Percentiles rank a stretch among this genome's conserved stretches.
Evolutionary conservation across 2,329 filamentous ascomycete species (phyloP).

Genomic region (Sarocladium kiliense): DNA sequence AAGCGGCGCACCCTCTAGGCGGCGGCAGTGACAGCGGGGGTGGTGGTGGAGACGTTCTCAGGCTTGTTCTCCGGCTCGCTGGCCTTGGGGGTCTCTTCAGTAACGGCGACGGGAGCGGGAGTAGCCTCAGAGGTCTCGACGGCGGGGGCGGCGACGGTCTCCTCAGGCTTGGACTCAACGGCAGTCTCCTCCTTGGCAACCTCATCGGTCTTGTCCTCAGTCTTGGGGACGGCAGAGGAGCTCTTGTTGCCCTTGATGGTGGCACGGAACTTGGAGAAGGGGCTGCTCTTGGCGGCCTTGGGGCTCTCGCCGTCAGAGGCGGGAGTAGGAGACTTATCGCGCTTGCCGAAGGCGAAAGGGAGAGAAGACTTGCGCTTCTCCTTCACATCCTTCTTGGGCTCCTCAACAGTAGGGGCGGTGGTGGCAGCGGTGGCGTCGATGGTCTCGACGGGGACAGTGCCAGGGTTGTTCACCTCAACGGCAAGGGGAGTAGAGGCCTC

Average conservation of each 20-base stretch:
- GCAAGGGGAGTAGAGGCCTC: constrained; percentile 52
- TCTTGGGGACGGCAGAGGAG: constrained; percentile 30
- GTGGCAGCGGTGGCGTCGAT: constrained; percentile 34
- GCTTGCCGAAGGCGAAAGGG: constrained; percentile 73
- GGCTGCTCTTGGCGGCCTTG: constrained; percentile 40
- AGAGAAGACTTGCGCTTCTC: constrained; percentile 79
- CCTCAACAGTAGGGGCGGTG: constrained; percentile 42
- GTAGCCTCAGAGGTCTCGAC: constrained; percentile 19
- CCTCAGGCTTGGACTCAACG: constrained; percentile 20
- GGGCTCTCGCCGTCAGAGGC: constrained; percentile 51
- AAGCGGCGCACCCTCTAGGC: constrained; percentile 35
- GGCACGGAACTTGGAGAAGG: constrained; percentile 57
- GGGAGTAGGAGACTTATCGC: constrained; percentile 55
- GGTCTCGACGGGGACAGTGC: constrained; percentile 41
- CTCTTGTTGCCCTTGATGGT: constrained; percentile 45
- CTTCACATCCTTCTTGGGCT: constrained; percentile 58
- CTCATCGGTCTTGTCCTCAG: constrained; percentile 23
- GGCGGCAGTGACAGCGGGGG: constrained; percentile 45
- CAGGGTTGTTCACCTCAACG: constrained; percentile 46
- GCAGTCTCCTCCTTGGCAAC: constrained; percentile 21
- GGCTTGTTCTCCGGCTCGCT: constrained; percentile 32
- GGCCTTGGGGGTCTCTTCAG: constrained; percentile 32
- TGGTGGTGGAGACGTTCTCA: constrained; percentile 32
- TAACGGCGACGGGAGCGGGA: constrained; percentile 11
- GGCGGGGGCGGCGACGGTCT: constrained; percentile 24